phyloP scores from a whole-genome alignment of 2,329 filamentous ascomycete genomes.

The Exophiala calicioides region DNA sequence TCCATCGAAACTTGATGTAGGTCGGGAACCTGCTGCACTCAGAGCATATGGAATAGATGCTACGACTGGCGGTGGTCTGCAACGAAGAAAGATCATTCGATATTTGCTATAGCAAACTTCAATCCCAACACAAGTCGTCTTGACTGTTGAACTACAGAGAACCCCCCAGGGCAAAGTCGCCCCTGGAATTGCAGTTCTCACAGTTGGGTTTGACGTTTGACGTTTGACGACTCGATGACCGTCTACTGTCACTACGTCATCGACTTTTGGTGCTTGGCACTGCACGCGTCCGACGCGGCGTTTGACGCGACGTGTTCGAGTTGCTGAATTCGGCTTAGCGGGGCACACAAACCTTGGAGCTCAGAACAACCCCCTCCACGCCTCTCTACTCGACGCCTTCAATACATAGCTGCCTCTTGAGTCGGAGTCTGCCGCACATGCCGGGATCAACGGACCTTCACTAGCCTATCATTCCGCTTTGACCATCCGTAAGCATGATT shows the following conservation, averaged over 20 bases:
- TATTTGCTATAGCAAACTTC: background rate
- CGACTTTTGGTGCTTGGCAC: slow-evolving; percentile 13
- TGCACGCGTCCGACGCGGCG: slow-evolving; percentile 1
- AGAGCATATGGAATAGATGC: background rate
- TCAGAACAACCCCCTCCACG: background rate
- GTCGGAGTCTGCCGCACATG: too few relatives aligned
- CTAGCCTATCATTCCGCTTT: too few relatives aligned
- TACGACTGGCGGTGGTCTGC: slow-evolving; percentile 2
- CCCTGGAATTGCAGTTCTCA: background rate
- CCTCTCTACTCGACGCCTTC: background rate
- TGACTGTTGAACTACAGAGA: background rate
- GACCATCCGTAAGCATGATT: slow-evolving; percentile 8
- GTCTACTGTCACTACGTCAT: slow-evolving; percentile 19
- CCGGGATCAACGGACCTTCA: background rate
- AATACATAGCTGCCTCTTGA: too few relatives aligned
- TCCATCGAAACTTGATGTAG: too few relatives aligned
- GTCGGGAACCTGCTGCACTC: too few relatives aligned
- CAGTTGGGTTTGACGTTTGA: background rate
- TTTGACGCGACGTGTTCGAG: slow-evolving; percentile 7
- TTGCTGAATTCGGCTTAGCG: too few relatives aligned
- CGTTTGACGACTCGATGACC: slow-evolving; percentile 1
- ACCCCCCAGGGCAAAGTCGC: background rate
- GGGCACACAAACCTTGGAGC: too few relatives aligned
- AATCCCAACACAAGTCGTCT: too few relatives aligned
- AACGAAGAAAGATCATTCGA: slow-evolving; percentile 10